phyloP scores from a whole-genome alignment of 169 alveolate genomes.

The Plasmodium knowlesi region DNA sequence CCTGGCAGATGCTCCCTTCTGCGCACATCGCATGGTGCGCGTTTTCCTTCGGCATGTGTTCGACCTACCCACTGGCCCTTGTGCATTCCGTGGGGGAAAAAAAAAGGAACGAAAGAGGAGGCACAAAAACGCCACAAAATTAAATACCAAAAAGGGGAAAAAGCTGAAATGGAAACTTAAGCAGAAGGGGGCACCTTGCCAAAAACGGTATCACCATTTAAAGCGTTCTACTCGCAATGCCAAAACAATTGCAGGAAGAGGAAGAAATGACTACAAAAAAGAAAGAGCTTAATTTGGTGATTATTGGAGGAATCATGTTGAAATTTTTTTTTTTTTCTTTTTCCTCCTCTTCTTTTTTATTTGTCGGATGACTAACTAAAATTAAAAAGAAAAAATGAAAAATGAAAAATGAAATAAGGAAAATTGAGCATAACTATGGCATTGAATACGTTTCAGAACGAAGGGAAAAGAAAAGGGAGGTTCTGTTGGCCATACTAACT shows the following conservation, averaged over 20 bases:
- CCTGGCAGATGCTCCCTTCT: background rate
- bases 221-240: background rate
- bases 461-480: slow-evolving; percentile 25
- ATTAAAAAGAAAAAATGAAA: slow-evolving; percentile 22
- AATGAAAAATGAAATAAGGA: slow-evolving; percentile 69
- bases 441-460: slow-evolving; percentile 65
- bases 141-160: background rate
- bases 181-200: background rate
- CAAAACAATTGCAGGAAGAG: background rate
- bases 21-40: background rate
- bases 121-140: background rate
- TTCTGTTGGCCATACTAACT: slow-evolving; percentile 8
- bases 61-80: background rate
- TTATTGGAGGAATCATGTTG: background rate
- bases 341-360: background rate
- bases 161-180: background rate
- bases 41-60: background rate
- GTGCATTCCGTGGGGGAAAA: background rate
- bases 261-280: background rate
- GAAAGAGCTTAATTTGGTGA: background rate
- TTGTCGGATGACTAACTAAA: background rate
- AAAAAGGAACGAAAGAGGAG: background rate
- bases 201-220: background rate
- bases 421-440: slow-evolving; percentile 48
- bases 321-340: background rate